phyloP scores from a whole-genome alignment of 2,329 filamentous ascomycete species.

The Xylaria sp. region DNA sequence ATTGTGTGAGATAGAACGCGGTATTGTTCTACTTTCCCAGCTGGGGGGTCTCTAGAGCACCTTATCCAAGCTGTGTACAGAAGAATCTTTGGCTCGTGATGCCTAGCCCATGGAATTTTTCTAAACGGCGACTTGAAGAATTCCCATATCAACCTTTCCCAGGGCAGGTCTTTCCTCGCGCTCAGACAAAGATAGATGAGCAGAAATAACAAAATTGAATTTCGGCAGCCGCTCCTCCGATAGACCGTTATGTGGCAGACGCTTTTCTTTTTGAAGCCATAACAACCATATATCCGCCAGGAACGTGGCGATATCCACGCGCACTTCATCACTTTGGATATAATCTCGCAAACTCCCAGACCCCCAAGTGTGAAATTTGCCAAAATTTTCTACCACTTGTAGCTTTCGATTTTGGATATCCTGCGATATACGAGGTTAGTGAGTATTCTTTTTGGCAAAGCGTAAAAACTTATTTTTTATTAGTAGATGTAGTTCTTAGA shows the following conservation, averaged over 20 bases:
- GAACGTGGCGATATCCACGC: background rate
- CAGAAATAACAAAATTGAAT: background rate
- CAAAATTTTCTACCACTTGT: background rate
- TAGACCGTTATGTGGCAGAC: background rate
- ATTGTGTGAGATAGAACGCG: background rate
- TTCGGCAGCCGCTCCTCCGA: background rate
- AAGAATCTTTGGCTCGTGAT: background rate
- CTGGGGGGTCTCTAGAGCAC: too few species aligned
- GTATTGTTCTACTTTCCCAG: too few species aligned
- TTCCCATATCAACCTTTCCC: background rate
- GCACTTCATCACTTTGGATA: background rate
- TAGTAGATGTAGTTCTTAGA: background rate
- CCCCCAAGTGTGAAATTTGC: background rate
- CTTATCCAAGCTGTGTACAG: background rate
- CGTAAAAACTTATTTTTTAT: too few species aligned
- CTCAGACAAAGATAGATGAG: background rate
- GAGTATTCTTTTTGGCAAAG: background rate
- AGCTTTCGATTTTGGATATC: background rate
- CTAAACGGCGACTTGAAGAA: background rate
- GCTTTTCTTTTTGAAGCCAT: background rate
- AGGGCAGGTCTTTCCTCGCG: fast-evolving
- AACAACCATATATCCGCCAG: too few species aligned
- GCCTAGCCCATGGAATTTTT: background rate
- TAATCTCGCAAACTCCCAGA: background rate
- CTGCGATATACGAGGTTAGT: background rate